Evolutionary conservation across 2,329 filamentous ascomycete genomes (phyloP).

Genomic region (Pseudopyricularia javanii): DNA sequence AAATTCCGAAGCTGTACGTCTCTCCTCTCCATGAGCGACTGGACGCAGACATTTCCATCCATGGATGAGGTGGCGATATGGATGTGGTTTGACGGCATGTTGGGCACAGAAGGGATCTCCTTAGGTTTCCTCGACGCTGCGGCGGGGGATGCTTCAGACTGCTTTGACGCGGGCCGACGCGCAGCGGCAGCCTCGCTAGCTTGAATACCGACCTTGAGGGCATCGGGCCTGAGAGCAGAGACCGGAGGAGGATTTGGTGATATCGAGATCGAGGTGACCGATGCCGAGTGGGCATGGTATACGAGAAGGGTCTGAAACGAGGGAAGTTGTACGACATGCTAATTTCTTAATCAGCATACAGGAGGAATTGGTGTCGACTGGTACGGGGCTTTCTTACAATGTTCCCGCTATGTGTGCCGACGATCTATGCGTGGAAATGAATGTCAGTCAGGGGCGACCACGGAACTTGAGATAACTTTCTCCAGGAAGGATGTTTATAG

Average conservation of each 20-base stretch:
- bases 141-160: slow-evolving; percentile 33
- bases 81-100: slow-evolving; percentile 77
- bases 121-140: slow-evolving; percentile 37
- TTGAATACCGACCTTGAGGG: slow-evolving; percentile 21
- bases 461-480: not conserved
- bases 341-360: slow-evolving; percentile 14
- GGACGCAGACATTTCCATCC: slow-evolving; percentile 89
- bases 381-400: slow-evolving; percentile 48
- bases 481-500: slow-evolving; percentile 1
- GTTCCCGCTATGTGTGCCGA: slow-evolving; percentile 93
- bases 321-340: slow-evolving; percentile 81
- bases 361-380: not conserved
- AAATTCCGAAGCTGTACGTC: slow-evolving; percentile 92
- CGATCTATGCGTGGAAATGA: slow-evolving; percentile 41
- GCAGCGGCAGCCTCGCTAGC: slow-evolving; percentile 16
- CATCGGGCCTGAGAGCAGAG: slow-evolving; percentile 28
- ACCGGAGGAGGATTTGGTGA: slow-evolving; percentile 64
- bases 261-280: slow-evolving; percentile 78
- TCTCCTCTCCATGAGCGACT: slow-evolving; percentile 74
- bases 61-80: slow-evolving; percentile 89
- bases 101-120: slow-evolving; percentile 47
- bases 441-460: slow-evolving; percentile 17
- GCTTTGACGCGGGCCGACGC: slow-evolving; percentile 20
- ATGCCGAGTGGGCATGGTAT: slow-evolving; percentile 88
- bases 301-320: slow-evolving; percentile 69